Evolutionary conservation across 2,329 filamentous ascomycete species (phyloP).

Genomic region (Pseudohalonectria lignicola): DNA sequence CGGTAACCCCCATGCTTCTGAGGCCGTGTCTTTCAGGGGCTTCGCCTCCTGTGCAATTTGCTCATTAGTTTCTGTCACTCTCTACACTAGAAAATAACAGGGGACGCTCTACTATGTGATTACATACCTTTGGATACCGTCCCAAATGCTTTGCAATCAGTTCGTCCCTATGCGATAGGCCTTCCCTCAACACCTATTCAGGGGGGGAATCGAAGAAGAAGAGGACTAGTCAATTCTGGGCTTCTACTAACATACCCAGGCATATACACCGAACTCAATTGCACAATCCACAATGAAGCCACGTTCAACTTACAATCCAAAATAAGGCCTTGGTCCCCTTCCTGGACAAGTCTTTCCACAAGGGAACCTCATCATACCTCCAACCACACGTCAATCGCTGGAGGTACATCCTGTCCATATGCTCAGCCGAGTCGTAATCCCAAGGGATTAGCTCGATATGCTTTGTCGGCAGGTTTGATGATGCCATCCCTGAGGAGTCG

Average conservation of each 20-base stretch:
- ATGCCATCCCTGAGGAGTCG: too few relatives aligned
- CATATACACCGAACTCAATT: too few relatives aligned
- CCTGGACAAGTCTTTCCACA: not conserved
- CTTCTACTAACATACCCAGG: too few relatives aligned
- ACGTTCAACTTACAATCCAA: conserved; percentile 2
- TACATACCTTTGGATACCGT: conserved; percentile 3
- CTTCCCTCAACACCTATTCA: conserved; percentile 18
- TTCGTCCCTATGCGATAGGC: conserved; percentile 14
- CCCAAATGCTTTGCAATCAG: conserved; percentile 17
- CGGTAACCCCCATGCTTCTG: conserved; percentile 12
- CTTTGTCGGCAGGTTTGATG: too few relatives aligned
- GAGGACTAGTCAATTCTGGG: too few relatives aligned
- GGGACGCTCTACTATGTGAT: too few relatives aligned
- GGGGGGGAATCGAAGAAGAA: not conserved
- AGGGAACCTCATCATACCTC: not conserved
- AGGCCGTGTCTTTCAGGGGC: conserved; percentile 21
- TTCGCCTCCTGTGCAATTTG: conserved; percentile 16
- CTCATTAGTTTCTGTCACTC: too few relatives aligned
- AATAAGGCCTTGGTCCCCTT: not conserved
- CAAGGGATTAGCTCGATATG: conserved; percentile 5
- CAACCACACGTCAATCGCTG: conserved; percentile 4
- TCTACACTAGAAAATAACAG: too few relatives aligned
- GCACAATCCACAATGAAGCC: too few relatives aligned
- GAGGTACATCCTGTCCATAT: not conserved
- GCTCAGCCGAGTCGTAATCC: conserved; percentile 2